Conservation (phyloP, 129 eudicot genomes). For the Dittrichia graveolens region DNA sequence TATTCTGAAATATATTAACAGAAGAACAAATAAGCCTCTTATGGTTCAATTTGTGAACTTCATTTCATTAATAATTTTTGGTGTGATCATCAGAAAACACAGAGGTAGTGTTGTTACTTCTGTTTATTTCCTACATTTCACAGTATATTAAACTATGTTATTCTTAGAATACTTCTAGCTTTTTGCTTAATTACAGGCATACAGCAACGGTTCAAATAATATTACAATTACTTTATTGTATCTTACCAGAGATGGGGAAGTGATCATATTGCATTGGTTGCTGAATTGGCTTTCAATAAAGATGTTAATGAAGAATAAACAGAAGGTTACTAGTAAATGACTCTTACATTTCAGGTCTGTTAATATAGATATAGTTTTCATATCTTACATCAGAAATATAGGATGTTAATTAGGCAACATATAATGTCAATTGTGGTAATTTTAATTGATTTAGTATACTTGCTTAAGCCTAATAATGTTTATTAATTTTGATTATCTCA, state of each 20-base stretch:
- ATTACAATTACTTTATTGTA: background rate
- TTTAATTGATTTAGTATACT: background rate
- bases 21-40: background rate
- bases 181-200: slow-evolving; percentile 15
- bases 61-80: background rate
- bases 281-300: slow-evolving; percentile 74
- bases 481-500: background rate
- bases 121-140: background rate
- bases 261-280: slow-evolving; percentile 89
- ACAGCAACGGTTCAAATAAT: background rate
- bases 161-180: background rate
- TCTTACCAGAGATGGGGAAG: slow-evolving; percentile 96
- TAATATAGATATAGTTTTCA: background rate
- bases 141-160: background rate
- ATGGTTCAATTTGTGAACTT: background rate
- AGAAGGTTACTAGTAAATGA: slow-evolving; percentile 22
- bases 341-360: slow-evolving; percentile 10
- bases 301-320: slow-evolving; percentile 27
- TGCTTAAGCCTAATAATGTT: too few relatives aligned
- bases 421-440: background rate
- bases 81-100: slow-evolving; percentile 2
- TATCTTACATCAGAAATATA: background rate
- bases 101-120: background rate
- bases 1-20: background rate
- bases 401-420: background rate